These are phyloP conservation scores for Parascedosporium putredinis DNA, from an alignment of 2,329 filamentous ascomycete genomes.

Conservation along the genomic window DNA sequence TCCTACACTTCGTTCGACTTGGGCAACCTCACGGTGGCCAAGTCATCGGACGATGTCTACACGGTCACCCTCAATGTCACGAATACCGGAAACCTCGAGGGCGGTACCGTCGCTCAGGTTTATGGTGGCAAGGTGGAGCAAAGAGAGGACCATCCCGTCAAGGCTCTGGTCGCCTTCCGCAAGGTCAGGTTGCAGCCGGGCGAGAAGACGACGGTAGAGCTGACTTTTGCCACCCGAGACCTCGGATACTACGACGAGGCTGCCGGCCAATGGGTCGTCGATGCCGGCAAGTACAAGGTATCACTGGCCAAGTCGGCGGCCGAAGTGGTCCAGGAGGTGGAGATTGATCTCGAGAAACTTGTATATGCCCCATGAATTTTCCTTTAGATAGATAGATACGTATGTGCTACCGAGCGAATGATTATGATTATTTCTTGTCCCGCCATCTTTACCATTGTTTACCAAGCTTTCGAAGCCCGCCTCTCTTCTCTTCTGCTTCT, in stretches of 20 bases:
- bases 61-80: conserved; percentile 39
- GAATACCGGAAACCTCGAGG: conserved; percentile 45
- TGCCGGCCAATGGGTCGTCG: conserved; percentile 17
- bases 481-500: too few species aligned
- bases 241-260: conserved; percentile 19
- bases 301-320: conserved; percentile 17
- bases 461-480: too few species aligned
- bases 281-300: conserved; percentile 17
- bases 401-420: too few species aligned
- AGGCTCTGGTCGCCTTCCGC: conserved; percentile 20
- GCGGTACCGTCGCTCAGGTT: conserved; percentile 45
- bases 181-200: conserved; percentile 17
- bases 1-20: conserved; percentile 52
- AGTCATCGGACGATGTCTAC: conserved; percentile 27
- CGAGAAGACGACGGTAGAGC: conserved; percentile 10
- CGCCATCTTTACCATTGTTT: too few species aligned
- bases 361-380: neutral
- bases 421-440: too few species aligned
- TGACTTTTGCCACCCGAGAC: conserved; percentile 15
- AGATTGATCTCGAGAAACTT: neutral
- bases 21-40: conserved; percentile 31
- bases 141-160: conserved; percentile 16
- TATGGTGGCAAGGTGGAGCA: conserved; percentile 28
- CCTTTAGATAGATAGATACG: neutral
- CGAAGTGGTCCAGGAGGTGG: conserved; percentile 9